Percentiles rank a stretch among this genome's conserved stretches.
phyloP scores from a whole-genome alignment of 2,329 filamentous ascomycete species.

The Beauveria bassiana region DNA sequence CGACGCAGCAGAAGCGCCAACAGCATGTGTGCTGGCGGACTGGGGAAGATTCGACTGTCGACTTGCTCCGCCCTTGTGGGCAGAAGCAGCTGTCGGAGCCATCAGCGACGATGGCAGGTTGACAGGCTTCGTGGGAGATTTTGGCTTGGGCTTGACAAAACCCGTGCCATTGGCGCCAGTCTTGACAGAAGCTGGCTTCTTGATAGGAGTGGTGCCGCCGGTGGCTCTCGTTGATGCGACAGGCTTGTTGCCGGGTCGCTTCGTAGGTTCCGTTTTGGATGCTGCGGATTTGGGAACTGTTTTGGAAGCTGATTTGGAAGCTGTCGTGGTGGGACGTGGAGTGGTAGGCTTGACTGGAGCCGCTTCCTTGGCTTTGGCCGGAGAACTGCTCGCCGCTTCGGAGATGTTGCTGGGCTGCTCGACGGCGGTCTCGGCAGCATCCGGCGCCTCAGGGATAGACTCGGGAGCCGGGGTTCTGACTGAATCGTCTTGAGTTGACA shows the following conservation, averaged over 20 bases:
- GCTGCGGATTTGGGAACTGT: conserved; percentile 16
- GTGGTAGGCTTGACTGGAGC: conserved; percentile 8
- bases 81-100: conserved; percentile 62
- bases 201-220: conserved; percentile 25
- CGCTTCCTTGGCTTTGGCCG: conserved; percentile 18
- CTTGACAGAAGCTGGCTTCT: conserved; percentile 37
- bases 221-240: conserved; percentile 21
- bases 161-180: conserved; percentile 29
- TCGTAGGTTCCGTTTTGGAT: conserved; percentile 18
- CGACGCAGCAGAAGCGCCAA: conserved; percentile 29
- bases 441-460: conserved; percentile 7
- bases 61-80: conserved; percentile 43
- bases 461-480: conserved; percentile 8
- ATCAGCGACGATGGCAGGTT: conserved; percentile 60
- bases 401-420: conserved; percentile 10
- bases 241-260: conserved; percentile 20
- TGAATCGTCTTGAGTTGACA: conserved; percentile 20
- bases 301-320: conserved; percentile 22
- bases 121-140: conserved; percentile 62
- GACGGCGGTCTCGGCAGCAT: not conserved
- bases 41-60: conserved; percentile 27
- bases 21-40: conserved; percentile 19
- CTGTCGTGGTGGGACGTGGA: conserved; percentile 18
- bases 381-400: conserved; percentile 18
- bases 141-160: conserved; percentile 52